Conservation (phyloP, 331 rosid genomes). For the Malus hybrid region DNA sequence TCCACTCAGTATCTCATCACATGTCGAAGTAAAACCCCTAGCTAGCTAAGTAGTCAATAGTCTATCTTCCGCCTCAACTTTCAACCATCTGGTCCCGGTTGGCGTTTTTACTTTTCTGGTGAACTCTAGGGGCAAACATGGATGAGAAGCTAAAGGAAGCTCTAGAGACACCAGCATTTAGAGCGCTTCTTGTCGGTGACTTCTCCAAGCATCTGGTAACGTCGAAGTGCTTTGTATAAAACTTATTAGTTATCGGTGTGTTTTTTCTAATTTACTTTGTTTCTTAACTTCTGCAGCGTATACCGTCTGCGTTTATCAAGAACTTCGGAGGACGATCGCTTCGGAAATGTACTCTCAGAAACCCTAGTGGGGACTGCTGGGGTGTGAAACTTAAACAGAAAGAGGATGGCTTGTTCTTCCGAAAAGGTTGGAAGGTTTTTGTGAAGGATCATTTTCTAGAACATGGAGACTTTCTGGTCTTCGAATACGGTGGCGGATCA, state of each 20-base stretch:
- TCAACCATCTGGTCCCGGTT: no score
- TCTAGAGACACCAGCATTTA: neutral
- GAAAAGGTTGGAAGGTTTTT: conserved; percentile 4
- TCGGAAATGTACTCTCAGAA: neutral
- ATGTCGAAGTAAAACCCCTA: no score
- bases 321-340: neutral
- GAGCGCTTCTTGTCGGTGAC: neutral
- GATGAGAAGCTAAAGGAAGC: neutral
- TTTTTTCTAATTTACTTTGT: no score
- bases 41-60: no score
- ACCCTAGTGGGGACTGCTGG: neutral
- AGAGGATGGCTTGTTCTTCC: neutral
- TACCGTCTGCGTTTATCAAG: neutral
- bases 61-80: no score
- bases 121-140: neutral
- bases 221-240: no score
- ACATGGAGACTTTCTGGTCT: neutral
- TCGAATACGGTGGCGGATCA: neutral
- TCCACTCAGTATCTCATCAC: no score
- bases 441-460: neutral
- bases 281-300: neutral
- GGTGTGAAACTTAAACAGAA: neutral
- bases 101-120: no score
- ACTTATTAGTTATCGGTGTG: no score
- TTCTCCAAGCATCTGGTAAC: neutral